Base-by-base conservation (phyloP, 768 basidiomycete species). In the Hirschioporus abietinus region DNA sequence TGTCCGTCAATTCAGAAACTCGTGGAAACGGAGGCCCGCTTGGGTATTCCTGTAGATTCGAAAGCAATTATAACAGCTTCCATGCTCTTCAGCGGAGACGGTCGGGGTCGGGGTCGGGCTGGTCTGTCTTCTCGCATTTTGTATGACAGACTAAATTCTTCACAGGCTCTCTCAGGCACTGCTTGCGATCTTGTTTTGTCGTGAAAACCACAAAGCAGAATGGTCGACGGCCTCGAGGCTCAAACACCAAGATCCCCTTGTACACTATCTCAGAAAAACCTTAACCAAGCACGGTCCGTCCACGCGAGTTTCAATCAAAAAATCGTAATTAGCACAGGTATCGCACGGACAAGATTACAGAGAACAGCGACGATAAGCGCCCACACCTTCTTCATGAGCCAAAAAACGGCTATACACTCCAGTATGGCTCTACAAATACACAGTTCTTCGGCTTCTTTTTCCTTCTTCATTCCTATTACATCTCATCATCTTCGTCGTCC, bases 401-500 rank as follows among this genome's bases (percentile, higher is more conserved):
- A 12, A 20, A 15, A 52, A 52, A 52, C 35, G 42, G 42, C 20
- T 52, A 15, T 52, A 52, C 30, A 8, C 30, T 30, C 30, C 30
- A 30, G 8, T 30, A 30, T 30, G 30, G 30, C 30, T 30, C 30
- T 30, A 30, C 20, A 52, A 12, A 20, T 52, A 52, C 42, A 52
- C 42, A 20, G 1, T 52, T 52, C 42, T 52, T 52, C 42, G 4
- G 4, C 4, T 52, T 52, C 42, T 10, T 52, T 52, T 20, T 52
- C 15, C 42, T 52, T 15, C 42, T 20, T 52, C 20, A 12, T 52
- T 61, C 17, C 63, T 66, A 66, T 23, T 72, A 76, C 15, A 77
- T 80, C 1, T 79, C 81, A 12, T 76, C 86, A 24, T 81, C 84
- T 12, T 85, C 86, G 30, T 90, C 90, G 35, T 88, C 89, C 91